These are phyloP conservation scores for Neopestalotiopsis sp. DNA, from an alignment of 2,329 filamentous ascomycete genomes.

Conservation along the genomic window DNA sequence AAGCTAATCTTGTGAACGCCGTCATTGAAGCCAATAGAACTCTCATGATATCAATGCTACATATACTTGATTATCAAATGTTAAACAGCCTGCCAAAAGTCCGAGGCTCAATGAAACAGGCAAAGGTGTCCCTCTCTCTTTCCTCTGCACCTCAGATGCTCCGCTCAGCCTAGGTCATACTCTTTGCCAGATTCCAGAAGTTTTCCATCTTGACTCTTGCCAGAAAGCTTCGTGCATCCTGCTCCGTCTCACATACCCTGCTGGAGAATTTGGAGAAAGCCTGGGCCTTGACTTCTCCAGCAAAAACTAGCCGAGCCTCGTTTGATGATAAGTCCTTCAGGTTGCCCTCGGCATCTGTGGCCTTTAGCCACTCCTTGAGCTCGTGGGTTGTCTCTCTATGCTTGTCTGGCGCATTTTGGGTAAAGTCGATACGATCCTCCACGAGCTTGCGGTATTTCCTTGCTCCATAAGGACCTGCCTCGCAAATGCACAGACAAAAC, in stretches of 20 bases:
- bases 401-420: conserved; percentile 78
- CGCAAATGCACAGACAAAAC: conserved; percentile 88
- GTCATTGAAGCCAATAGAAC: no score
- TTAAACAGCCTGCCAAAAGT: no score
- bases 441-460: conserved; percentile 90
- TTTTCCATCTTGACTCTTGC: conserved; percentile 88
- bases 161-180: neutral
- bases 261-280: conserved; percentile 88
- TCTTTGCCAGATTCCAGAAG: conserved; percentile 90
- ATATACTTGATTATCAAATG: no score
- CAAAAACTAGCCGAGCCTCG: conserved; percentile 84
- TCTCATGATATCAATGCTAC: no score
- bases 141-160: no score
- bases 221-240: conserved; percentile 82
- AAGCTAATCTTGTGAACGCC: no score
- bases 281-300: conserved; percentile 83
- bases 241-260: conserved; percentile 91
- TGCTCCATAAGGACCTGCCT: conserved; percentile 85
- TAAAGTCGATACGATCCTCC: conserved; percentile 94
- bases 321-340: conserved; percentile 85
- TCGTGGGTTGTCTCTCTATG: conserved; percentile 62
- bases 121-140: no score
- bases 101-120: no score
- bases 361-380: conserved; percentile 77
- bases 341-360: conserved; percentile 78